These are phyloP conservation scores for Barbarea vulgaris DNA, from an alignment of 345 rosid species.

Conservation along the genomic window DNA sequence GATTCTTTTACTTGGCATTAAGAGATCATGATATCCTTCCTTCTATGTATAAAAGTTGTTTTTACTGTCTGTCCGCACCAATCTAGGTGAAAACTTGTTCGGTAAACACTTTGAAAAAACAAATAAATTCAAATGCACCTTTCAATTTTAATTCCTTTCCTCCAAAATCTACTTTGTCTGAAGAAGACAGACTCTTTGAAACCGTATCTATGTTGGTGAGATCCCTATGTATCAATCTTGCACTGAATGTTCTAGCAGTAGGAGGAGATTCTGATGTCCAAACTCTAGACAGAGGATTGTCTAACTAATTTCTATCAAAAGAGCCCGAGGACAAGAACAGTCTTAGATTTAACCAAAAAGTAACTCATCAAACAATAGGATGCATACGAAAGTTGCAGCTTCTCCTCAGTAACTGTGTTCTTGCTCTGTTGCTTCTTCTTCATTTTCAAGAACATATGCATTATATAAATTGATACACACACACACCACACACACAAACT, in stretches of 20 bases:
- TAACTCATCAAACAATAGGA: background rate
- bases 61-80: background rate
- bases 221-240: background rate
- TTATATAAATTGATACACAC: too few relatives aligned
- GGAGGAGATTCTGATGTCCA: background rate
- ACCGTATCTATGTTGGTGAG: background rate
- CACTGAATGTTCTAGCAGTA: background rate
- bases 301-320: background rate
- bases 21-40: background rate
- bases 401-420: background rate
- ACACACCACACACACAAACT: too few relatives aligned
- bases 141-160: background rate
- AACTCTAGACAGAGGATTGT: background rate
- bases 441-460: too few relatives aligned
- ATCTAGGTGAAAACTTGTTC: slow-evolving; percentile 18
- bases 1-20: background rate
- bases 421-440: background rate
- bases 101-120: background rate
- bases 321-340: background rate
- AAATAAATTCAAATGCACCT: background rate
- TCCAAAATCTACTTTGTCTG: background rate
- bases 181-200: background rate
- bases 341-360: background rate
- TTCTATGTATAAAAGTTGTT: background rate
- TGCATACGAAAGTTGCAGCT: background rate